Base-by-base conservation (phyloP, 2,329 filamentous ascomycete genomes). In the Diaporthe citri region DNA sequence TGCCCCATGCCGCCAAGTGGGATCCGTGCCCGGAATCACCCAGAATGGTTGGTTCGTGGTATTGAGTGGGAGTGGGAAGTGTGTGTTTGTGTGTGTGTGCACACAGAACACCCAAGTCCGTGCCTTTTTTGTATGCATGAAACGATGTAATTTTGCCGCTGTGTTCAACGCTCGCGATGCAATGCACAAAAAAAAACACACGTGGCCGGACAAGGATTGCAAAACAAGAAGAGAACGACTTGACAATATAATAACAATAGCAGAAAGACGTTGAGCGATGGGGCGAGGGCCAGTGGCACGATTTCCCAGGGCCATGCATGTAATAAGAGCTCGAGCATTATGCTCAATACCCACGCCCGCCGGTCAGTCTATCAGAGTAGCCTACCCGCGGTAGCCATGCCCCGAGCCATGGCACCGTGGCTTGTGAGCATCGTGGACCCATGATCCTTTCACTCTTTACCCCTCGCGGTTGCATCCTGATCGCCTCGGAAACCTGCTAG, bases 101-200 rank as follows among this genome's bases (percentile, higher is more conserved):
- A 31, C 46, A 46, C 22, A 46, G n/a, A 31, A 31, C 39, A 31
- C 39, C 3, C n/a, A 12, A 51, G 62, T 48, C 62, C 28, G 43
- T 66, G 62, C 31, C 62, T 39, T 31, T 60, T 64, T 67, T 66
- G 43, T 51, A 39, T 67, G 62, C 43, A 66, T 66, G 43, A 51
- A 67, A 67, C 62, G 62, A 15, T 67, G n/a, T 31, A 67, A 36
- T 36, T 25, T 51, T 46, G 59, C 39, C 39, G 39, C 25, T 5
- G 15, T 28, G 12, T 34, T 64, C 39, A 64, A 67, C 31, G 43
- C 28, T 51, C 28, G 31, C 43, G 17, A 36, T 36, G 28, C 31
- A 51, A 67, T 67, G 28, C 43, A 51, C 22, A 39, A 4, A 41
- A 6, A 6, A 66, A 25, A 34, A 36, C 62, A 67, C 62, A 51